Conservation (phyloP, 2,329 filamentous ascomycete species). For the Ploettnerulaceae sp. region DNA sequence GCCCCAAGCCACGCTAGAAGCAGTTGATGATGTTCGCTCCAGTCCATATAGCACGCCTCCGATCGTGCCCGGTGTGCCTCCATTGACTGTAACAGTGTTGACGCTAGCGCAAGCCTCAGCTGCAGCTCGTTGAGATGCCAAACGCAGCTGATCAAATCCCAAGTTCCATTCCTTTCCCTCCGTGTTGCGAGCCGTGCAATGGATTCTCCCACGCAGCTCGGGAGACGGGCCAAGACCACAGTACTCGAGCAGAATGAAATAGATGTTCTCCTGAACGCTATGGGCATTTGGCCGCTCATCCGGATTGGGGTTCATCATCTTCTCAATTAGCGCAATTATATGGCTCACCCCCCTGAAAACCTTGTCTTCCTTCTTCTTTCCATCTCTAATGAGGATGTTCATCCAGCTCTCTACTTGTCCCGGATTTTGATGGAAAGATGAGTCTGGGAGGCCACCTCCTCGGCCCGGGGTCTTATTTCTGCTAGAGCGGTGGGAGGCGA, state of each 20-base stretch:
- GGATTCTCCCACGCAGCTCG: constrained; percentile 19
- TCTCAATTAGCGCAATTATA: constrained; percentile 47
- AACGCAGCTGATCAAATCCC: constrained; percentile 28
- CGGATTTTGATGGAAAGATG: constrained; percentile 68
- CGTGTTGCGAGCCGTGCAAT: constrained; percentile 21
- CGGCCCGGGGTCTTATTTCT: constrained; percentile 50
- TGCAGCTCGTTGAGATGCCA: constrained; percentile 30
- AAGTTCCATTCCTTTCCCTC: constrained; percentile 25
- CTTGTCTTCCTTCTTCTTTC: constrained; percentile 40
- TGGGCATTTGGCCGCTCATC: constrained; percentile 48
- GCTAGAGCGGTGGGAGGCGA: constrained; percentile 60
- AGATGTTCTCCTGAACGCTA: constrained; percentile 49
- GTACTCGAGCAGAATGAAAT: constrained; percentile 44
- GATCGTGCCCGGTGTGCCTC: constrained; percentile 15
- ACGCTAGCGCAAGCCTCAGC: constrained; percentile 31
- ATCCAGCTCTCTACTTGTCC: constrained; percentile 68
- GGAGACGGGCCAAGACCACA: constrained; percentile 20
- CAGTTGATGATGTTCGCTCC: constrained; percentile 19
- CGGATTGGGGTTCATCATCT: constrained; percentile 51
- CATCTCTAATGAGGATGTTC: constrained; percentile 54
- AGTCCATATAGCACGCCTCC: constrained; percentile 26
- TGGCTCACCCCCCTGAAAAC: constrained; percentile 48
- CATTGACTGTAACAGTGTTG: constrained; percentile 14
- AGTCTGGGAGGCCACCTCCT: constrained; percentile 57
- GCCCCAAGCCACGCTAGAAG: constrained; percentile 8